Evolutionary conservation across 192 early-diverging fungal species (phyloP).

Genomic region (Backusella sp.): DNA sequence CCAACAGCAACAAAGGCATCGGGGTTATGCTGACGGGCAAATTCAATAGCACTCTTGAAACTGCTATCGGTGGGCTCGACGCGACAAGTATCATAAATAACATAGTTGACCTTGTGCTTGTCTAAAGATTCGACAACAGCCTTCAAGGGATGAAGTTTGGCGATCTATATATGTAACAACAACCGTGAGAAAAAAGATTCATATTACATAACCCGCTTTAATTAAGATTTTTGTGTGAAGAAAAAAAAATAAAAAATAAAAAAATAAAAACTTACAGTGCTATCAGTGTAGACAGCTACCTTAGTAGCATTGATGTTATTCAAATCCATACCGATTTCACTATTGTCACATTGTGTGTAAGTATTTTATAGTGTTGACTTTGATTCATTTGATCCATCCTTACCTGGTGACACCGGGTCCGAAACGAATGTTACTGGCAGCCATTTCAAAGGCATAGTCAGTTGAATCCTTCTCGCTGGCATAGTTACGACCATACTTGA

Average conservation of each 20-base stretch:
- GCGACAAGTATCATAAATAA: slow-evolving; percentile 74
- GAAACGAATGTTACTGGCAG: slow-evolving; percentile 85
- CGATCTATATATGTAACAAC: slow-evolving; percentile 42
- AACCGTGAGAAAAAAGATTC: neutral
- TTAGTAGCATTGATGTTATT: slow-evolving; percentile 77
- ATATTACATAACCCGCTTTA: neutral
- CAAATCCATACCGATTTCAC: slow-evolving; percentile 84
- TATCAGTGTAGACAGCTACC: slow-evolving; percentile 84
- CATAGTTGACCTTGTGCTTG: slow-evolving; percentile 60
- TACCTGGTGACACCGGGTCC: slow-evolving; percentile 76
- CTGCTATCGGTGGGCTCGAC: slow-evolving; percentile 84
- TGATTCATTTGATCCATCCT: neutral
- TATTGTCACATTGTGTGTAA: neutral
- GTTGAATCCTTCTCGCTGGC: slow-evolving; percentile 32
- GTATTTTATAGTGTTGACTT: neutral
- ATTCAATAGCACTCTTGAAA: slow-evolving; percentile 82
- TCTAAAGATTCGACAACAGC: slow-evolving; percentile 77
- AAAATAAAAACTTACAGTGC: slow-evolving; percentile 47
- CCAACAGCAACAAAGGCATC: slow-evolving; percentile 91
- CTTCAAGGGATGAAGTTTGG: slow-evolving; percentile 72
- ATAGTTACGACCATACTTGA: slow-evolving; percentile 40
- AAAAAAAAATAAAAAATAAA: neutral
- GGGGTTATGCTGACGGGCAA: slow-evolving; percentile 66
- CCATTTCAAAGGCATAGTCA: slow-evolving; percentile 86
- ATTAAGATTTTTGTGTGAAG: neutral